These are phyloP conservation scores for Phoma sp. DNA, from an alignment of 2,329 filamentous ascomycete species.

Conservation along the genomic window DNA sequence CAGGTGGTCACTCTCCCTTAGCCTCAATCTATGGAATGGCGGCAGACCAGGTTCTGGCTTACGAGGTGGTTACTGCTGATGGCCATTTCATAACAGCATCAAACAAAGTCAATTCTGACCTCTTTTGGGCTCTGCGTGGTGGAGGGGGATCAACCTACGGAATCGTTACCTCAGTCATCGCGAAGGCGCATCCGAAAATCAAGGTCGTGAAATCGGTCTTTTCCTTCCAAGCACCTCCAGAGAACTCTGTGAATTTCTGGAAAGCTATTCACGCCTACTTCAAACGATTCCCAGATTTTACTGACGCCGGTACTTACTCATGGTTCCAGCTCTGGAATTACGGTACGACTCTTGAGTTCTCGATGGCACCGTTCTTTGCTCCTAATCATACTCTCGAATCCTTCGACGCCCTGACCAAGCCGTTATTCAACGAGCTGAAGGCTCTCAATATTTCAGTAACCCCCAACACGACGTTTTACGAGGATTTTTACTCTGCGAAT, in stretches of 20 bases:
- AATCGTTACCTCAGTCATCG: constrained; percentile 25
- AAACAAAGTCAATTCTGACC: constrained; percentile 17
- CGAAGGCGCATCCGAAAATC: constrained; percentile 26
- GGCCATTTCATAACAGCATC: constrained; percentile 33
- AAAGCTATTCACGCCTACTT: constrained; percentile 20
- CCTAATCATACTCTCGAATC: constrained; percentile 18
- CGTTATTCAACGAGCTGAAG: constrained; percentile 18
- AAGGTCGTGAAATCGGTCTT: constrained; percentile 34
- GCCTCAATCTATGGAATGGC: constrained; percentile 27
- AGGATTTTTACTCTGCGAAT: constrained; percentile 23
- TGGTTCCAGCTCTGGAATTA: constrained; percentile 26
- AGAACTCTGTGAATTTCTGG: constrained; percentile 27
- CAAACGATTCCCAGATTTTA: constrained; percentile 21
- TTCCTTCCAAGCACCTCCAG: constrained; percentile 26
- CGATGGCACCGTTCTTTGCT: constrained; percentile 25
- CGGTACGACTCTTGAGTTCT: constrained; percentile 17
- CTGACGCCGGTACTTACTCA: constrained; percentile 25
- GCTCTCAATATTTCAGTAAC: constrained; percentile 17
- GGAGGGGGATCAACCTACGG: constrained; percentile 30
- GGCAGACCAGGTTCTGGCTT: constrained; percentile 33
- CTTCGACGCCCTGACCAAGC: constrained; percentile 11
- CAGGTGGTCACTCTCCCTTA: constrained; percentile 32
- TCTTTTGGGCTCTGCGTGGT: constrained; percentile 26
- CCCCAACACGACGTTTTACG: constrained; percentile 14
- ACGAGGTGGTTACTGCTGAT: constrained; percentile 32